Percentiles rank a stretch among this genome's conserved stretches.
Conservation (phyloP, 352 stramenopile species). For the Globisporangium paddicum region DNA sequence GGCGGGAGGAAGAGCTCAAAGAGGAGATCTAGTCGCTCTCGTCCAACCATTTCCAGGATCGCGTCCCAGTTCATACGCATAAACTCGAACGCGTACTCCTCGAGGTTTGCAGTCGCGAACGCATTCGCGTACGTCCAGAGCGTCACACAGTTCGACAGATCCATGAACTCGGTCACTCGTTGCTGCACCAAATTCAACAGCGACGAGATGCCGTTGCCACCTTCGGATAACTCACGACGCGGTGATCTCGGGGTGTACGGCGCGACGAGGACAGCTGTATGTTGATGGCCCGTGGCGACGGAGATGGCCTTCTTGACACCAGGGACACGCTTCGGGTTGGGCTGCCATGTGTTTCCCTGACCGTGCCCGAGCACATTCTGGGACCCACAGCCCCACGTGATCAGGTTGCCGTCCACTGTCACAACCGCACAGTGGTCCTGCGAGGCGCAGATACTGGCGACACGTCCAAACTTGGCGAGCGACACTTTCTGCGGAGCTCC, state of each 20-base stretch:
- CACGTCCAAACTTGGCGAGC: constrained; percentile 35
- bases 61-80: constrained; percentile 74
- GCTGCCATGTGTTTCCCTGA: constrained; percentile 69
- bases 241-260: constrained; percentile 23
- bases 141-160: constrained; percentile 52
- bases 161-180: constrained; percentile 42
- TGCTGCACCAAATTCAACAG: constrained; percentile 42
- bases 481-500: constrained; percentile 44
- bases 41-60: constrained; percentile 53
- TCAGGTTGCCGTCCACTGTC: constrained; percentile 49
- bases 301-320: constrained; percentile 69
- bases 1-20: constrained; percentile 61
- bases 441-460: constrained; percentile 59
- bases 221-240: not conserved
- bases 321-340: constrained; percentile 66
- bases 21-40: constrained; percentile 52
- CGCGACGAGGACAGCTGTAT: constrained; percentile 65
- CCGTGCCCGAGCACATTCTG: constrained; percentile 73
- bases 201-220: constrained; percentile 5
- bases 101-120: constrained; percentile 38
- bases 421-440: constrained; percentile 79
- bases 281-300: constrained; percentile 66
- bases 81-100: constrained; percentile 50
- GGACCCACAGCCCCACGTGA: constrained; percentile 70
- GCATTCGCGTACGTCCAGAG: constrained; percentile 59